Base-by-base conservation (phyloP, 108 stramenopile genomes). In the Stephanodiscus minutulus region DNA sequence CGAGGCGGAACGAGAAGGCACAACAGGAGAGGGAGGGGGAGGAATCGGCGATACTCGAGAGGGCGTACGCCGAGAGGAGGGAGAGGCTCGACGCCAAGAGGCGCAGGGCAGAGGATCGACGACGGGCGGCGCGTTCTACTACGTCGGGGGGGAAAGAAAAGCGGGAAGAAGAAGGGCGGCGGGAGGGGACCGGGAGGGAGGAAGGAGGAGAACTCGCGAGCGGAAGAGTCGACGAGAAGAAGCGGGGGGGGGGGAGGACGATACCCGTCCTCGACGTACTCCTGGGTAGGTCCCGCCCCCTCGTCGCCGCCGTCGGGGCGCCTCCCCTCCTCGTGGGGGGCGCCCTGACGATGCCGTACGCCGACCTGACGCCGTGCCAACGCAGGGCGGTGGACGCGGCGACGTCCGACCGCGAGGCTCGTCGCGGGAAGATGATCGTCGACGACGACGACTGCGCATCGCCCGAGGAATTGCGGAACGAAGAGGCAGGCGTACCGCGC, bases 321-420 rank as follows among this genome's bases (percentile, higher is more conserved):
- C 18, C 63, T 0, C 63, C 76, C 3, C 57, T 77, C 11, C 69
- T 77, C 12, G 52, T 77, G 50, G 76, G 76, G 0, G 43, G 69
- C 31, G 66, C 76, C 11, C 3, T 70, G 29, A 65, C 64, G 2
- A 43, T 70, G 10, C 24, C 20, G 22, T 63, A 64, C 46, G 52
- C 66, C 29, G 27, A 43, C 21, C 28, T 77, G 28, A 77, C 63
- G 1, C 63, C 76, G 6, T 65, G 58, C 47, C 76, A 77, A 70
- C 47, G 33, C 20, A 64, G 50, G 28, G 57, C 76, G 1, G 22
- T 77, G 58, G 69, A 70, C 11, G 64, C 66, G 48, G 69, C 76
- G 15, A 41, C 27, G 3, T 49, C 55, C 58, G 41, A 50, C 49
- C 17, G 13, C 9, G 58, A 18, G 43, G 54, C 63, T 37, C 35